phyloP scores from a whole-genome alignment of 257 asterid genomes.

The Leonotis leonurus region DNA sequence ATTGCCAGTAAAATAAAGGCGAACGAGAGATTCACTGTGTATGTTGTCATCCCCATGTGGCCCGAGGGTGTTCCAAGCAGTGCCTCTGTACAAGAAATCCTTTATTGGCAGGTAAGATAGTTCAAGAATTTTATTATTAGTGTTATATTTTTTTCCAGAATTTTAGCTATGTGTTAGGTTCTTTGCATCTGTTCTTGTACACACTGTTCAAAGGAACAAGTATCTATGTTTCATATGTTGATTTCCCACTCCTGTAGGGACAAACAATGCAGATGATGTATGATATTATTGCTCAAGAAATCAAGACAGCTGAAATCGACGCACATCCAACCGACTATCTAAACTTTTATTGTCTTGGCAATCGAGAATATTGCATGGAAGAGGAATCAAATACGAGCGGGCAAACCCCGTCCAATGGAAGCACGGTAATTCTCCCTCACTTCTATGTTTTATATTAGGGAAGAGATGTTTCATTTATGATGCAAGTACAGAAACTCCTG shows the following conservation, averaged over 20 bases:
- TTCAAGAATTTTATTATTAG: too few relatives aligned
- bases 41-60: constrained; percentile 89
- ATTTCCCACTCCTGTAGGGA: constrained; percentile 34
- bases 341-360: constrained; percentile 55
- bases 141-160: too few relatives aligned
- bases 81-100: constrained; percentile 86
- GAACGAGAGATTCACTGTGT: constrained; percentile 70
- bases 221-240: background rate
- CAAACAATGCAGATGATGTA: constrained; percentile 67
- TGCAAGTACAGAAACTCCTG: too few relatives aligned
- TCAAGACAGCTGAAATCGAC: constrained; percentile 30
- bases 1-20: constrained; percentile 78
- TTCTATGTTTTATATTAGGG: background rate
- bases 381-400: constrained; percentile 23
- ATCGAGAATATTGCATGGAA: constrained; percentile 30
- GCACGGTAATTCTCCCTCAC: constrained; percentile 23
- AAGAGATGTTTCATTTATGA: too few relatives aligned
- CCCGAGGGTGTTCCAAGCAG: constrained; percentile 89
- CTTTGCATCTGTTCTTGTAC: background rate
- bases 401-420: constrained; percentile 27
- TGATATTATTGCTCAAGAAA: constrained; percentile 37
- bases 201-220: background rate
- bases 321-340: constrained; percentile 55
- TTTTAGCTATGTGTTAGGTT: background rate
- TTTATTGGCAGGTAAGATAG: constrained; percentile 79